Evolutionary conservation across 2,329 filamentous ascomycete genomes (phyloP).

Genomic region (Cladosporium sp.): DNA sequence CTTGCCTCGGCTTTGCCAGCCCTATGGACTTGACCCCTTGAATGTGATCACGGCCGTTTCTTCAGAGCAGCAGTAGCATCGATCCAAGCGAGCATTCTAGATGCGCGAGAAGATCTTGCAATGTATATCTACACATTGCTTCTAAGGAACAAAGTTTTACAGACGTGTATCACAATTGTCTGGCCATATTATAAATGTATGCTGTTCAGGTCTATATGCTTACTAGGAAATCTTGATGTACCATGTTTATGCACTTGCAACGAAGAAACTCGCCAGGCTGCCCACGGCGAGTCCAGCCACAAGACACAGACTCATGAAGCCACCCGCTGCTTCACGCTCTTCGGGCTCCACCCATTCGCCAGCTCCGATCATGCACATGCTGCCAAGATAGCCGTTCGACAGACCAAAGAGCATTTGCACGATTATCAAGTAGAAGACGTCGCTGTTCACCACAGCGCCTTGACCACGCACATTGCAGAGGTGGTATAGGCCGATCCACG

Average conservation of each 20-base stretch:
- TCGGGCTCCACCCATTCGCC: slow-evolving; percentile 74
- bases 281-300: slow-evolving; percentile 77
- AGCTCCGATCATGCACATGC: slow-evolving; percentile 87
- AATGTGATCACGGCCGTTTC: neutral
- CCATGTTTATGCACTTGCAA: slow-evolving; percentile 39
- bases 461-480: slow-evolving; percentile 81
- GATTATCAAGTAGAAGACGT: slow-evolving; percentile 79
- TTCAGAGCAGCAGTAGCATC: slow-evolving; percentile 1
- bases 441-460: slow-evolving; percentile 71
- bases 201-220: too few relatives aligned
- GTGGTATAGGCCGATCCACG: slow-evolving; percentile 79
- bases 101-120: too few relatives aligned
- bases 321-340: slow-evolving; percentile 83
- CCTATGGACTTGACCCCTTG: neutral
- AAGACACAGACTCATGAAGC: slow-evolving; percentile 91
- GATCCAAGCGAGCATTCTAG: too few relatives aligned
- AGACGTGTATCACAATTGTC: too few relatives aligned
- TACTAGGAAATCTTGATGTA: too few relatives aligned
- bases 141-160: too few relatives aligned
- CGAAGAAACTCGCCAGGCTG: slow-evolving; percentile 84
- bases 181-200: too few relatives aligned
- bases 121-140: too few relatives aligned
- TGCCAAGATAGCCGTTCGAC: slow-evolving; percentile 82
- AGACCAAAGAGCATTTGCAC: slow-evolving; percentile 82
- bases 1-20: neutral